Percentiles rank a stretch among this genome's conserved stretches.
Conservation (phyloP, 805 yeast species). For the Hermanozyma aechmeae region DNA sequence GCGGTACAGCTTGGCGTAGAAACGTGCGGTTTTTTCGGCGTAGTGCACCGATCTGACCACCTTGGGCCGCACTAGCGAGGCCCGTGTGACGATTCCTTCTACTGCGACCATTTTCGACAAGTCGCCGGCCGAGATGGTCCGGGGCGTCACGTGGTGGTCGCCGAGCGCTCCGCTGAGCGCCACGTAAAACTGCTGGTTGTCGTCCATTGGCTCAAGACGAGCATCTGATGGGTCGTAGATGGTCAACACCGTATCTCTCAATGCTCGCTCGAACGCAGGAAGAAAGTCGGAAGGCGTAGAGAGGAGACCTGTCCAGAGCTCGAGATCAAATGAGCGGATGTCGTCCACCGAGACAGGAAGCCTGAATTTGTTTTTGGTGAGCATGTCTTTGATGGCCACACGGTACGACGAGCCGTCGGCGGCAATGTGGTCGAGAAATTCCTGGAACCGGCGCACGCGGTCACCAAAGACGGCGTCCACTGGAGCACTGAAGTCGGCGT, state of each 20-base stretch:
- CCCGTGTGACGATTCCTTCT: constrained; percentile 93
- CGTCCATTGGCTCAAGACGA: constrained; percentile 42
- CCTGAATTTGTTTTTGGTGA: constrained; percentile 56
- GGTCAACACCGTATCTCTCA: constrained; percentile 69
- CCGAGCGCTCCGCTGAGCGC: constrained; percentile 92
- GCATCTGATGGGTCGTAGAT: constrained; percentile 56
- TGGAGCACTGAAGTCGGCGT: constrained; percentile 20
- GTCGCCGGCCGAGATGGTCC: constrained; percentile 70
- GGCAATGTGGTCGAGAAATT: constrained; percentile 55
- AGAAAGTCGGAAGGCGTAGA: constrained; percentile 72
- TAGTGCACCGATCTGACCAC: constrained; percentile 87
- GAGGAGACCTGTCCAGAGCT: constrained; percentile 69
- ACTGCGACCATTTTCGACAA: constrained; percentile 77
- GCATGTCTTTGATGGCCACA: constrained; percentile 64
- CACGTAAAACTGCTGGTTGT: constrained; percentile 58
- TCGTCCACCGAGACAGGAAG: constrained; percentile 77
- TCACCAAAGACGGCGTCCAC: constrained; percentile 56
- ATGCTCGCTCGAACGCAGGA: constrained; percentile 84
- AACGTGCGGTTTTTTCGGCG: constrained; percentile 73
- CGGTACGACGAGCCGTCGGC: constrained; percentile 54
- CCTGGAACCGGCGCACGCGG: constrained; percentile 81
- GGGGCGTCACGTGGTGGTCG: constrained; percentile 74
- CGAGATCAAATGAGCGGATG: constrained; percentile 70
- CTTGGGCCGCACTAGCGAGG: constrained; percentile 90
- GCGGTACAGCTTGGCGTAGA: constrained; percentile 84